A percentile compares a stretch with the other conserved stretches of the same genome.
Conservation (phyloP, 2,329 filamentous ascomycete species). For the Phialophora verrucosa region DNA sequence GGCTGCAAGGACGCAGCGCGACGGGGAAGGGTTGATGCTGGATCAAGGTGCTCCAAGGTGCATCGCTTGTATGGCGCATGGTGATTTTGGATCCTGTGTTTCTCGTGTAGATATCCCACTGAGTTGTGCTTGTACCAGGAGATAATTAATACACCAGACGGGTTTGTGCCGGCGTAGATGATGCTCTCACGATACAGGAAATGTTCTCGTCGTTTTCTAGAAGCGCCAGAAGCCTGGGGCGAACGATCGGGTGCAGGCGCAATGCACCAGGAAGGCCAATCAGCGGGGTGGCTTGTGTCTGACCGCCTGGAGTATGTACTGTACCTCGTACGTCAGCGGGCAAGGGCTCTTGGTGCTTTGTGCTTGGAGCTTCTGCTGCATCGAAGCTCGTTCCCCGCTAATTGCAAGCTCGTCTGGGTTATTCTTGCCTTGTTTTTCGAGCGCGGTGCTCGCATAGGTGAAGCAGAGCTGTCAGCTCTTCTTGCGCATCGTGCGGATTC, state of each 20-base stretch:
- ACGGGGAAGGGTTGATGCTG: not conserved
- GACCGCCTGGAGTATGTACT: slow-evolving; percentile 6
- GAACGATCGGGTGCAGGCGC: not conserved
- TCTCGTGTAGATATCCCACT: slow-evolving; percentile 39
- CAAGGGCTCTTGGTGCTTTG: not conserved
- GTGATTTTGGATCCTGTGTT: slow-evolving; percentile 31
- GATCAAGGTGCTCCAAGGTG: slow-evolving; percentile 13
- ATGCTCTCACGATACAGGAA: not conserved
- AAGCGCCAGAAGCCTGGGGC: slow-evolving; percentile 24
- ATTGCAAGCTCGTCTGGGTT: slow-evolving; percentile 10
- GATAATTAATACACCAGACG: slow-evolving; percentile 11
- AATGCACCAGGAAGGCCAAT: not conserved
- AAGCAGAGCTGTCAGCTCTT: slow-evolving; percentile 9
- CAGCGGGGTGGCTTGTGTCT: not conserved
- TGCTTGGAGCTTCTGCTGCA: not conserved
- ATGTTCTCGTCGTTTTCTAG: slow-evolving; percentile 35
- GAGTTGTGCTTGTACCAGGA: slow-evolving; percentile 30
- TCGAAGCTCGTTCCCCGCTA: slow-evolving; percentile 2
- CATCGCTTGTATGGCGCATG: slow-evolving; percentile 34
- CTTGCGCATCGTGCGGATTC: not conserved
- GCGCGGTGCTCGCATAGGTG: slow-evolving; percentile 3
- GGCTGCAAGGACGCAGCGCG: not conserved
- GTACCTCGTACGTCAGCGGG: slow-evolving; percentile 11
- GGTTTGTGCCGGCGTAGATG: not conserved
- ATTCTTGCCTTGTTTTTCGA: slow-evolving; percentile 21